Evolutionary conservation across 2,329 filamentous ascomycete genomes (phyloP).

Genomic region (Sporothrix phasma): DNA sequence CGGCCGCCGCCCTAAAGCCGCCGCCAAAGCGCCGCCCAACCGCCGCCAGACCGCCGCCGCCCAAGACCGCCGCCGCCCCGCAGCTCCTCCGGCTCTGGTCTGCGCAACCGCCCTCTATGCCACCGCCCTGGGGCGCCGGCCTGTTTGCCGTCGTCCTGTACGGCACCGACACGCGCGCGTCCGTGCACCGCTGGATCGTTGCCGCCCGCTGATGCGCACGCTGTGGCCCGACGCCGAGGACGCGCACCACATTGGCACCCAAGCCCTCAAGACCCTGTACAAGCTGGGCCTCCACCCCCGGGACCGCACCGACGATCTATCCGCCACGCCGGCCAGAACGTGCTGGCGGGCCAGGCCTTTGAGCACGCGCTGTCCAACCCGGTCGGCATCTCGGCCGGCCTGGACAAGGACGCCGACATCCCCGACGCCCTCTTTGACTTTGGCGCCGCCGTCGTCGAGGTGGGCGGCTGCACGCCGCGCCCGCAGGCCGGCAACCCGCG

Average conservation of each 20-base stretch:
- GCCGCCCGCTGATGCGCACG: constrained; percentile 54
- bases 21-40: no score
- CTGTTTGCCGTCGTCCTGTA: constrained; percentile 52
- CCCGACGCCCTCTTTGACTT: constrained; percentile 75
- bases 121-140: constrained; percentile 32
- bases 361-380: constrained; percentile 67
- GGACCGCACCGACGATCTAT: constrained; percentile 53
- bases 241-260: constrained; percentile 74
- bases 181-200: constrained; percentile 57
- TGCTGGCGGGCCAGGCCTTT: constrained; percentile 51
- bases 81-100: constrained; percentile 18
- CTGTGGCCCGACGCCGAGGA: constrained; percentile 73
- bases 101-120: constrained; percentile 33
- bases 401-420: constrained; percentile 90
- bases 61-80: not conserved
- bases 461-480: constrained; percentile 81
- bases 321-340: constrained; percentile 28
- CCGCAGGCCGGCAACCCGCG: constrained; percentile 81
- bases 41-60: not conserved
- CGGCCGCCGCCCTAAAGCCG: no score
- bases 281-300: constrained; percentile 67
- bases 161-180: constrained; percentile 63
- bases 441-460: constrained; percentile 79
- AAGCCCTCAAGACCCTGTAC: constrained; percentile 61
- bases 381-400: constrained; percentile 85